Base-by-base conservation (phyloP, 306 rosid genomes). In the Amphicarpaea edgeworthii region DNA sequence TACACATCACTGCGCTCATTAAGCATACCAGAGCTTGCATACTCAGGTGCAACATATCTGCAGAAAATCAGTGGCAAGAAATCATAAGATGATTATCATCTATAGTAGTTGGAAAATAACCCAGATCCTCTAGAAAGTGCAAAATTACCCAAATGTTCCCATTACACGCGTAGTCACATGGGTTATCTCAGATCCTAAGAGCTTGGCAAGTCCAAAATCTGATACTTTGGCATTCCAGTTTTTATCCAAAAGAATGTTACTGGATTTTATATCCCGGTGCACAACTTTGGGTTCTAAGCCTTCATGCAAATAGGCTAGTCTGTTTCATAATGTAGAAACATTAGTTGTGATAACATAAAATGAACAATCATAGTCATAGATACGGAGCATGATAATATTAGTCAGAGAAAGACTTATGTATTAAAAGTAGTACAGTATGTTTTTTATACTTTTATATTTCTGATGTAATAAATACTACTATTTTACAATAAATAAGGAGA, bases 281-380 rank as follows among this genome's bases (percentile, higher is more conserved):
- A 95, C 97, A 65, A 95, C 98, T 87, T 95, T 95, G 64, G 98
- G 98, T 80, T 95, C 98, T 77, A 95, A 84, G 30, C 98, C 98
- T 83, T 95, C 98, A 26, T 92, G 98, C 88, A 95, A 85, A 81
- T 95, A 95, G 85, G 96, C 89, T 76, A 95, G 76, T 79, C 98
- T 95, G 97, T 81, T 55, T 76, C 60, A 70, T 9, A 68, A 57
- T 60, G 26, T 46, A 82, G 65, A 65, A 76, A 19, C n/a, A 74
- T 51, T 60, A 37, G 8, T 14, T 58, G 34, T 17, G 40, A 63
- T 40, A 8, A 58, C 7, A 40, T 10, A 42, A n/a, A 43, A 16
- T 45, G 63, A 66, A 61, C 26, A 8, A 77, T 20, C 76, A 12
- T 41, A 66, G 53, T n/a, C 68, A n/a, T 34, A 67, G 53, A 61